Conservation (phyloP, 371 early-diverging fungal genomes). For the Coemansia sp. region DNA sequence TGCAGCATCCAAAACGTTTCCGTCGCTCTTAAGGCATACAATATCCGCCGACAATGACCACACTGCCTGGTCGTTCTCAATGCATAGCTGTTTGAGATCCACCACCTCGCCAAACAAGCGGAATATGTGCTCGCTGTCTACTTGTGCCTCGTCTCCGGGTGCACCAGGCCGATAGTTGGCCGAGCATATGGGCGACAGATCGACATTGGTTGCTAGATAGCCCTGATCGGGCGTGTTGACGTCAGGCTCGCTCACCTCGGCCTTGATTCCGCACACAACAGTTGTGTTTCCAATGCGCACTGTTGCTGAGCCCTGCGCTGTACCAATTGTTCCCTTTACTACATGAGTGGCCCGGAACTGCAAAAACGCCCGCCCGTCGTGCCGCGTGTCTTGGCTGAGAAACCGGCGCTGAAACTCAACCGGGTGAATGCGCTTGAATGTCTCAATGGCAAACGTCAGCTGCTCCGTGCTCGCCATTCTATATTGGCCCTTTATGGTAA, state of each 20-base stretch:
- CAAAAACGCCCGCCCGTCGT: slow-evolving; percentile 74
- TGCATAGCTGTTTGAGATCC: slow-evolving; percentile 74
- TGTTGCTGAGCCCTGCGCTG: slow-evolving; percentile 85
- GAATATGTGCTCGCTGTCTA: slow-evolving; percentile 75
- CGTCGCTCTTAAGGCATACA: slow-evolving; percentile 87
- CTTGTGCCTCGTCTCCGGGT: slow-evolving; percentile 82
- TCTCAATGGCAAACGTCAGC: slow-evolving; percentile 47
- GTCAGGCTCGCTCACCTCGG: slow-evolving; percentile 87
- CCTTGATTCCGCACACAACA: slow-evolving; percentile 91
- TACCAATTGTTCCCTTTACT: slow-evolving; percentile 69
- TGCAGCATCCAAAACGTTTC: slow-evolving; percentile 87
- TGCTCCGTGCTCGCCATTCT: slow-evolving; percentile 11
- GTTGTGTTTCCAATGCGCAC: slow-evolving; percentile 88
- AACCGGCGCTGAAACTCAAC: slow-evolving; percentile 85
- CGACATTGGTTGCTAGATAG: slow-evolving; percentile 89
- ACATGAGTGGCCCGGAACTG: slow-evolving; percentile 63
- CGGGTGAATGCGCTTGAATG: slow-evolving; percentile 71
- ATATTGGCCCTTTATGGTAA: background rate
- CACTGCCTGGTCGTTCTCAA: slow-evolving; percentile 77
- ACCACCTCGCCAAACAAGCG: slow-evolving; percentile 67
- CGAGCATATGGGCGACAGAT: slow-evolving; percentile 85
- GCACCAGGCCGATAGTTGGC: slow-evolving; percentile 83
- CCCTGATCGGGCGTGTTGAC: slow-evolving; percentile 70
- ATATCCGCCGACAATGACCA: slow-evolving; percentile 92
- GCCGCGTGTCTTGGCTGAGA: slow-evolving; percentile 72